A percentile compares a stretch with the other conserved stretches of the same genome.
Evolutionary conservation across 2,329 filamentous ascomycete species (phyloP).

Genomic region (Drechslerella coelobrocha): DNA sequence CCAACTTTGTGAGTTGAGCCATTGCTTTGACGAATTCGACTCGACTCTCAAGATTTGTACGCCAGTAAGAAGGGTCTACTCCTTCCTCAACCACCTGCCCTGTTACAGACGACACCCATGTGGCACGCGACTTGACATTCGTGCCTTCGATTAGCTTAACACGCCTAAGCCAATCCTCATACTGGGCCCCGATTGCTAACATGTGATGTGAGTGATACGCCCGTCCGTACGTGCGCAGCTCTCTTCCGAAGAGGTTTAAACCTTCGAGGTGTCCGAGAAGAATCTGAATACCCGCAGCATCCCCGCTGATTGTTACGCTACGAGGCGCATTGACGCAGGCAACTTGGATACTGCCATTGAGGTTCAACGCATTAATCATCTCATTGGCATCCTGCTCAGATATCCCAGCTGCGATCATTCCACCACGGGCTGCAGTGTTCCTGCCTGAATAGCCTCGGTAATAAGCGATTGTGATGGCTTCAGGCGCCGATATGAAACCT

Average conservation of each 20-base stretch:
- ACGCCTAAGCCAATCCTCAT: constrained; percentile 41
- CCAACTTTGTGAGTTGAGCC: constrained; percentile 11
- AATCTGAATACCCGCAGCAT: constrained; percentile 55
- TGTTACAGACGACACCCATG: constrained; percentile 51
- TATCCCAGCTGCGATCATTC: constrained; percentile 59
- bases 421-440: constrained; percentile 51
- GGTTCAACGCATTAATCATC: background rate
- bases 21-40: constrained; percentile 58
- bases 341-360: background rate
- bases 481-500: constrained; percentile 56
- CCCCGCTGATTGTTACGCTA: constrained; percentile 55
- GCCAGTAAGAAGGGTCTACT: constrained; percentile 54
- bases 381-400: constrained; percentile 54
- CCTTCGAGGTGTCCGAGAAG: background rate
- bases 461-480: constrained; percentile 59
- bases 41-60: constrained; percentile 56
- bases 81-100: constrained; percentile 48
- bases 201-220: constrained; percentile 61
- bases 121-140: too few relatives aligned
- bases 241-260: constrained; percentile 52
- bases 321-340: constrained; percentile 54
- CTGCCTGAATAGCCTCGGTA: constrained; percentile 57
- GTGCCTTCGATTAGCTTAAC: background rate
- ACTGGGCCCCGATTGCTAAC: constrained; percentile 56
- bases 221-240: constrained; percentile 58